Evolutionary conservation across 2,329 filamentous ascomycete species (phyloP).

Genomic region (Fusarium subglutinans): DNA sequence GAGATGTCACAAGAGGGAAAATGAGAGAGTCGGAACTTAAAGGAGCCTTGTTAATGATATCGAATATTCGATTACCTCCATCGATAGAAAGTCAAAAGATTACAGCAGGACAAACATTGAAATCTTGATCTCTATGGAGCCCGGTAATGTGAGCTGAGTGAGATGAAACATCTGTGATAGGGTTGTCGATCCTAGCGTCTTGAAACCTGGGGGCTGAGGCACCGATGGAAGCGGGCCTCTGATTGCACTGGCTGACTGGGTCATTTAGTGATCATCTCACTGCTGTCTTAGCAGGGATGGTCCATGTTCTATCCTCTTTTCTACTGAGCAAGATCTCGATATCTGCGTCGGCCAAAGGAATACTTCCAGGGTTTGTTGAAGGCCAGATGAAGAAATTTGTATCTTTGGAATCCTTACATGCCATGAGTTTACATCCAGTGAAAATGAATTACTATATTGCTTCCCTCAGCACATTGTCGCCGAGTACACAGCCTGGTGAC

Average conservation of each 20-base stretch:
- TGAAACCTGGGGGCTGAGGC: background rate
- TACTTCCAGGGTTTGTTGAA: no score
- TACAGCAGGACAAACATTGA: background rate
- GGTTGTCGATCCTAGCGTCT: background rate
- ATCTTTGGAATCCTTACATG: no score
- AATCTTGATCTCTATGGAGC: background rate
- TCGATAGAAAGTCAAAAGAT: no score
- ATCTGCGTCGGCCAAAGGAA: no score
- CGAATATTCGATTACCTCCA: rapidly evolving
- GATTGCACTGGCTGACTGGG: background rate
- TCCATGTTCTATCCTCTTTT: background rate
- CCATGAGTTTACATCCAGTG: no score
- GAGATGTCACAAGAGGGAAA: background rate
- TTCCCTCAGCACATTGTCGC: no score
- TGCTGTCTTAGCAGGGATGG: background rate
- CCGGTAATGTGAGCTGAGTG: background rate
- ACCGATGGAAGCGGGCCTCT: background rate
- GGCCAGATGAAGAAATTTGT: no score
- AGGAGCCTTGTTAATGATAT: rapidly evolving
- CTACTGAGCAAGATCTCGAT: no score
- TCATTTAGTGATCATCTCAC: background rate
- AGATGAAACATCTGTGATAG: background rate
- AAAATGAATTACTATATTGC: no score
- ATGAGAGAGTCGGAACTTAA: background rate
- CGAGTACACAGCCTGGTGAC: background rate